A percentile compares a stretch with the other conserved stretches of the same genome.
Evolutionary conservation across 1,139 yeast genomes (phyloP).

Genomic region (Taphrina deformans): DNA sequence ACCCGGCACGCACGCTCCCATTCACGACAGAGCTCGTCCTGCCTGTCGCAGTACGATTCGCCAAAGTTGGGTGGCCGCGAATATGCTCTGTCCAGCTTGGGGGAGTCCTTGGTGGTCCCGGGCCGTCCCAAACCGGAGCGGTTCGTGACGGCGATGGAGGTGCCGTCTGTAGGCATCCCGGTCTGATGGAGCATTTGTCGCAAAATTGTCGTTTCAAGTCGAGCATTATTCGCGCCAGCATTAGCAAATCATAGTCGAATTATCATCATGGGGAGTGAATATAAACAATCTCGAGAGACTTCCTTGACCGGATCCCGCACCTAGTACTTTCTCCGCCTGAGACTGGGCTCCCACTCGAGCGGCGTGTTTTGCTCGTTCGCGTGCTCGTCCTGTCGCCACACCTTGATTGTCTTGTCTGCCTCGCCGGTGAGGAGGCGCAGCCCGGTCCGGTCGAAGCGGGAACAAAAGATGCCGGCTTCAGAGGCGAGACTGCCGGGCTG

Average conservation of each 20-base stretch:
- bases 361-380: conserved; percentile 55
- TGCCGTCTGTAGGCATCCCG: neutral
- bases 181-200: neutral
- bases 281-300: neutral
- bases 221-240: conserved; percentile 5
- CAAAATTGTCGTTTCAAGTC: no score
- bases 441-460: conserved; percentile 78
- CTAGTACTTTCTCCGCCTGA: conserved; percentile 35
- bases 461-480: conserved; percentile 68
- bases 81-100: neutral
- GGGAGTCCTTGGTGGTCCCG: neutral
- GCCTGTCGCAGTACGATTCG: neutral
- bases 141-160: conserved; percentile 9
- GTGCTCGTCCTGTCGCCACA: conserved; percentile 65
- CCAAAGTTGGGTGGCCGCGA: neutral
- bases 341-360: conserved; percentile 51
- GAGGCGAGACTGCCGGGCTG: conserved; percentile 70
- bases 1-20: conserved; percentile 1
- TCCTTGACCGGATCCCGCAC: no score
- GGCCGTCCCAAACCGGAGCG: conserved; percentile 6
- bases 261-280: neutral
- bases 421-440: conserved; percentile 80
- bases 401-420: conserved; percentile 82
- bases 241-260: neutral
- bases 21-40: conserved; percentile 7